These are phyloP conservation scores for Paraphoma sp. DNA, from an alignment of 2,329 filamentous ascomycete species.

Conservation along the genomic window DNA sequence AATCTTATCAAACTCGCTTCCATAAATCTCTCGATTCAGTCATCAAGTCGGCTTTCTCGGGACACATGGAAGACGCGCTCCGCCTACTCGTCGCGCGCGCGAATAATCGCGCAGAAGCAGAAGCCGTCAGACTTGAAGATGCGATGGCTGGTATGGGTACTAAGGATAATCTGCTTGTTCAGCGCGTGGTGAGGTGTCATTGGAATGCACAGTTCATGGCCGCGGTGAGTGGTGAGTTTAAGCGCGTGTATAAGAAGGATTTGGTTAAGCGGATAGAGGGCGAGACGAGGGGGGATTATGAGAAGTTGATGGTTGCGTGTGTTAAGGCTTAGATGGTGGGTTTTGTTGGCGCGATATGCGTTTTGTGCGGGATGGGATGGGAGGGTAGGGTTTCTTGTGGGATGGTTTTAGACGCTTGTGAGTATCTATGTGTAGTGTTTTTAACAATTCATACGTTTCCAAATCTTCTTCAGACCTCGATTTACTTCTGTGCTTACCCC, in stretches of 20 bases:
- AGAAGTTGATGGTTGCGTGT: constrained; percentile 74
- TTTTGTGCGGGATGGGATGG: not conserved
- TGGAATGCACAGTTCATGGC: constrained; percentile 80
- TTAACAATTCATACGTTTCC: not conserved
- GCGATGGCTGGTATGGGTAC: constrained; percentile 88
- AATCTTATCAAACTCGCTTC: constrained; percentile 77
- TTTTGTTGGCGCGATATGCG: too few species aligned
- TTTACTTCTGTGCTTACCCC: too few species aligned
- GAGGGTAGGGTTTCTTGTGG: not conserved
- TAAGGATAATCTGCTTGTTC: constrained; percentile 80
- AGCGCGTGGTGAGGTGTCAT: constrained; percentile 79
- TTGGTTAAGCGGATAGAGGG: constrained; percentile 74
- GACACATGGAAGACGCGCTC: constrained; percentile 89
- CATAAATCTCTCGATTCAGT: constrained; percentile 73
- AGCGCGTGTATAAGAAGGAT: constrained; percentile 71
- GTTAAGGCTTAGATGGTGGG: constrained; percentile 40
- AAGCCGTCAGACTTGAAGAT: constrained; percentile 82
- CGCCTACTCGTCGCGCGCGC: constrained; percentile 80
- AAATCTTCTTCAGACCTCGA: too few species aligned
- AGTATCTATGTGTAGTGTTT: not conserved
- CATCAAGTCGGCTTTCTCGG: constrained; percentile 82
- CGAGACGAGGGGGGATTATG: constrained; percentile 87
- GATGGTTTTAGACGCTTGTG: not conserved
- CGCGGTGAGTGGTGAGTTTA: constrained; percentile 80
- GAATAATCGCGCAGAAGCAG: constrained; percentile 81